Evolutionary conservation across 495 filamentous ascomycete genomes (phyloP), one percentile per base, ranked within the genome.

Genomic region (Xylaria castorea): DNA sequence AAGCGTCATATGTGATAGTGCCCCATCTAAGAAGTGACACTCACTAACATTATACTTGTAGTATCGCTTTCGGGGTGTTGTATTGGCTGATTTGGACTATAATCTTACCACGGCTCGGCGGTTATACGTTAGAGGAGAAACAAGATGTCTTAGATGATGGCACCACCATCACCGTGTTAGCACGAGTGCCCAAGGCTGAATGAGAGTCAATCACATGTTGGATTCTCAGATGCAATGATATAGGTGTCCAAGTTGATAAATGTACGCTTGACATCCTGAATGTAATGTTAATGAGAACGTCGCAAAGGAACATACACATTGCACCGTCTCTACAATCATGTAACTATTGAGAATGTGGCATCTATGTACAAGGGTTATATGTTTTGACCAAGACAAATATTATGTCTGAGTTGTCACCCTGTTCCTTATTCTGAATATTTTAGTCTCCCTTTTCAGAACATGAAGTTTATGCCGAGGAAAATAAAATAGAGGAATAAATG

Each of bases 81-180:
- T 94, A 94, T 79, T 94, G 91, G 92, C 89, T 91, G 72, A 73
- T 93, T 63, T 92, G 90, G 90, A 91, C 89, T 5, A 83, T 89
- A 6, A 71, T 90, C 40, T 76, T 94, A 40, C 92, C 92, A 51
- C 81, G 82, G 58, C 81, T 88, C 74, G 88, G 87, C 60, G 80
- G 82, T 0, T 92, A 92, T 77, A 84, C 76, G 61, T 83, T 92
- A 20, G 90, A 89, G 69, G 86, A 91, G 74, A 86, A 88, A 74
- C 80, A 80, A 27, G 88, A 87, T 50, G 82, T 89, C 1, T 74
- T 90, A 32, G 83, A 85, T 66, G 91, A 90, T 79, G 91, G 88
- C 3, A 91, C 88, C 2, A 86, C 81, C 30, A 82, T 92, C 57
- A 91, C 87, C 1, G 87, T 82, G 63, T 80, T 92, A 16, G 83